Evolutionary conservation across 371 early-diverging fungal species (phyloP).

Genomic region (Sporodiniella umbellata): DNA sequence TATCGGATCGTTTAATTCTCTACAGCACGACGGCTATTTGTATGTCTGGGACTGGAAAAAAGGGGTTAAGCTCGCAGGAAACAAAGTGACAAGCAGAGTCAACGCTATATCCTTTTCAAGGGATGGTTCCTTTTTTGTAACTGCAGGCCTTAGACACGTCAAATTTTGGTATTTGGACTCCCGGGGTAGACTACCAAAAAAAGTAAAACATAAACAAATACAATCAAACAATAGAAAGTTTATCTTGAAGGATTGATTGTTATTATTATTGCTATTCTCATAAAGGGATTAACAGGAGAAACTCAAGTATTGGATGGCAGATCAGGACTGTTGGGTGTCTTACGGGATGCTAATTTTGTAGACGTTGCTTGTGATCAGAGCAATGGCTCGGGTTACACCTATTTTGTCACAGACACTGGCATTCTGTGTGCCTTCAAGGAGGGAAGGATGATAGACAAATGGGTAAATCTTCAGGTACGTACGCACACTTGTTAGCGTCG

Average conservation of each 20-base stretch:
- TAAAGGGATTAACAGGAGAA: constrained; percentile 33
- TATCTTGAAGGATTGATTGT: too few species aligned
- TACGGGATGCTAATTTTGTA: constrained; percentile 70
- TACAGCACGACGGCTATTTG: constrained; percentile 82
- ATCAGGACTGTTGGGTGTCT: constrained; percentile 64
- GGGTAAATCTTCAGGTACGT: constrained; percentile 77
- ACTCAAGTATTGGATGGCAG: constrained; percentile 72
- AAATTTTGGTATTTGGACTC: constrained; percentile 80
- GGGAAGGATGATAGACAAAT: constrained; percentile 68
- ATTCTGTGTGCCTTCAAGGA: constrained; percentile 68
- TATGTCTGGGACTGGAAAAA: constrained; percentile 84
- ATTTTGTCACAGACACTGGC: constrained; percentile 69
- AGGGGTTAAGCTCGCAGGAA: constrained; percentile 63
- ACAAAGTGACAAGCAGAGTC: constrained; percentile 68
- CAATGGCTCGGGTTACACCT: constrained; percentile 49
- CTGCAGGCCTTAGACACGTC: constrained; percentile 76
- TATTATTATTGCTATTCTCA: not conserved
- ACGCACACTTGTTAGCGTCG: too few species aligned
- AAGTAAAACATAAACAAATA: constrained; percentile 14
- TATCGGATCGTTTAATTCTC: too few species aligned
- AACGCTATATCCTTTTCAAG: constrained; percentile 63
- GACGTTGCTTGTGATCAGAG: constrained; percentile 58
- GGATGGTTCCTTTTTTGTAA: constrained; percentile 72
- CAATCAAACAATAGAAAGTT: too few species aligned
- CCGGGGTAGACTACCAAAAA: constrained; percentile 39